Base-by-base conservation (phyloP, 1,139 yeast species). In the Entelexis sorbosivorans region DNA sequence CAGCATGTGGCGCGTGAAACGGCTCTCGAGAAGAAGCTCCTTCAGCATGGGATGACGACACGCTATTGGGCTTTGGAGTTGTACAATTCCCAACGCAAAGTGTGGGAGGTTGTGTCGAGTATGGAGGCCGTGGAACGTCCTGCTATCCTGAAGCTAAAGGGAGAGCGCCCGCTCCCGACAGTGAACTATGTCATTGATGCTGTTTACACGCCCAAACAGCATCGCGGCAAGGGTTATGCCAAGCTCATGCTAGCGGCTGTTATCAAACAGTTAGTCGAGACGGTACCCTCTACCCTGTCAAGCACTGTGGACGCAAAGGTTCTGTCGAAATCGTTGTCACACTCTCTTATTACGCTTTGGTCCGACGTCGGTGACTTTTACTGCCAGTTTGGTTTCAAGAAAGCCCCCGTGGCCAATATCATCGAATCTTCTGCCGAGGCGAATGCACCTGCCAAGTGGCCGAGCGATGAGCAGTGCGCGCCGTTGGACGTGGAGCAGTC, bases 311-410 rank as follows among this genome's bases (percentile, higher is more conserved):
- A 19, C 17, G n/a, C 29, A 2, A 39, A 24, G 7, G 33, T 13
- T 16, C 6, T 22, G n/a, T 10, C 16, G 8, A 43, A 36, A 13
- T 9, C 40, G 6, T 22, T 33, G 5, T n/a, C 46, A 3, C n/a
- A 19, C 17, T 44, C 52, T 2, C 38, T 54, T 10, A 49, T 55
- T 38, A 50, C 74, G 48, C 71, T 82, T 54, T 83, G 82, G 70
- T 81, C 88, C 24, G 95, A 84, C 61, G 74, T 84, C 35, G 91
- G 88, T 9, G 79, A 78, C 53, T 84, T 78, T 64, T 84, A 84
- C 63, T 64, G 69, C 36, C 69, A 71, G 52, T 72, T 74, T 59
- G 93, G 87, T 5, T 57, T 47, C 49, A 33, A 45, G 19, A 22
- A 29, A 13, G 47, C 54, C n/a, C 22, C 38, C 6, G 33, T 29